These are phyloP conservation scores for Euphorbia lathyris DNA, from an alignment of 345 rosid genomes.

Conservation along the genomic window DNA sequence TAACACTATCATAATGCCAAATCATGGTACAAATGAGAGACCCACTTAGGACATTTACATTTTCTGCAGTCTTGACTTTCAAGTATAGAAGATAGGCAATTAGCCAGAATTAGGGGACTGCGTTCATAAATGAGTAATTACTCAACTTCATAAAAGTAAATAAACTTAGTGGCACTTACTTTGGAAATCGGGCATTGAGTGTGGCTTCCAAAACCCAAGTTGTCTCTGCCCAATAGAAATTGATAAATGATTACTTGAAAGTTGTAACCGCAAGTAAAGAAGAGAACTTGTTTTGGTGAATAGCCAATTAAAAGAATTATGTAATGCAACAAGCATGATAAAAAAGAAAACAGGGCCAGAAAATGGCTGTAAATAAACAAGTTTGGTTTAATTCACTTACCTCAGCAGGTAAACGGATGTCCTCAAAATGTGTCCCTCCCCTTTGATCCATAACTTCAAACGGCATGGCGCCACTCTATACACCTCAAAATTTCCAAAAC, in stretches of 20 bases:
- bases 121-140: background rate
- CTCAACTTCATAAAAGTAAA: conserved; percentile 11
- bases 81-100: conserved; percentile 6
- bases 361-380: background rate
- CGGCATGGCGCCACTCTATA: conserved; percentile 45
- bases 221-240: conserved; percentile 56
- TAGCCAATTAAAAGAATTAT: background rate
- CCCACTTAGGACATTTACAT: background rate
- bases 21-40: background rate
- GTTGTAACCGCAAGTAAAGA: conserved; percentile 16
- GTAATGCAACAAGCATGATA: background rate
- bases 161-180: conserved; percentile 39
- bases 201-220: conserved; percentile 57
- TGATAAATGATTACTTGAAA: conserved; percentile 20
- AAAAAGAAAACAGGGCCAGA: background rate
- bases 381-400: conserved; percentile 21
- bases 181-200: conserved; percentile 48
- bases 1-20: background rate
- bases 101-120: background rate
- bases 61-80: conserved; percentile 8
- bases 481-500: conserved; percentile 23
- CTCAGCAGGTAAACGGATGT: conserved; percentile 43
- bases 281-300: conserved; percentile 4
- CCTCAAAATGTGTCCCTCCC: conserved; percentile 47
- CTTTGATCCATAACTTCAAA: conserved; percentile 63